Percentiles rank a stretch among this genome's conserved stretches.
These are phyloP conservation scores for Heterobasidion occidentale DNA, from an alignment of 1,284 basidiomycete genomes.

Conservation along the genomic window DNA sequence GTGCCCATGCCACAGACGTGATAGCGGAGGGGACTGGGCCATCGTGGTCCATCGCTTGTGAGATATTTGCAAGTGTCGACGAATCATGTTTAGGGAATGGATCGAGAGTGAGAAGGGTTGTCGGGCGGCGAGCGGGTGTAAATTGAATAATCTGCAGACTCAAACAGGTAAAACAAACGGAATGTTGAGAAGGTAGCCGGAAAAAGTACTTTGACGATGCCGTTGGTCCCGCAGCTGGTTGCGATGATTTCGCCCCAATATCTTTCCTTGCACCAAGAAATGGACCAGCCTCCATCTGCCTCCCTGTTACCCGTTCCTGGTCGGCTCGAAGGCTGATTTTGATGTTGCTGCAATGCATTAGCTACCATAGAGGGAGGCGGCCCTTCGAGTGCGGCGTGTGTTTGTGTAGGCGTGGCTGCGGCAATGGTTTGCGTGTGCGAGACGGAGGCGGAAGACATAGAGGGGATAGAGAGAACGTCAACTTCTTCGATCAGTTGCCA, in stretches of 20 bases:
- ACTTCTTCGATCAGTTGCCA: constrained; percentile 81
- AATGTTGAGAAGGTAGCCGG: background rate
- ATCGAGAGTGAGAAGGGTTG: constrained; percentile 24
- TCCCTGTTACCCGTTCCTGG: constrained; percentile 59
- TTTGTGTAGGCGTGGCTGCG: constrained; percentile 63
- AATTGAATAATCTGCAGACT: constrained; percentile 47
- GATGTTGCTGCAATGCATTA: constrained; percentile 53
- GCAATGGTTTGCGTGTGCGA: constrained; percentile 43
- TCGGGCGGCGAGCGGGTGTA: constrained; percentile 38
- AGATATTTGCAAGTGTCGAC: constrained; percentile 27
- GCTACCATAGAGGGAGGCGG: constrained; percentile 51
- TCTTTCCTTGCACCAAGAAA: constrained; percentile 90
- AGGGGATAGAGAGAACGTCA: constrained; percentile 57
- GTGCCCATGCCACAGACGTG: constrained; percentile 84
- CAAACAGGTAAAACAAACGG: constrained; percentile 1
- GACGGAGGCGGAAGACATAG: constrained; percentile 36
- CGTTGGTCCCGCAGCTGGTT: constrained; percentile 62
- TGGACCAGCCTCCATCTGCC: constrained; percentile 85
- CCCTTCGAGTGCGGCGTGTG: constrained; percentile 43
- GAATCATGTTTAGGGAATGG: constrained; percentile 21
- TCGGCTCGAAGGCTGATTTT: constrained; percentile 30
- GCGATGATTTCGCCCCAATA: constrained; percentile 91
- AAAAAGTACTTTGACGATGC: constrained; percentile 63
- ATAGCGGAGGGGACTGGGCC: constrained; percentile 47
- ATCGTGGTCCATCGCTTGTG: constrained; percentile 19